These are phyloP conservation scores for Xanthoconium purpureum DNA, from an alignment of 768 basidiomycete genomes.

Conservation along the genomic window DNA sequence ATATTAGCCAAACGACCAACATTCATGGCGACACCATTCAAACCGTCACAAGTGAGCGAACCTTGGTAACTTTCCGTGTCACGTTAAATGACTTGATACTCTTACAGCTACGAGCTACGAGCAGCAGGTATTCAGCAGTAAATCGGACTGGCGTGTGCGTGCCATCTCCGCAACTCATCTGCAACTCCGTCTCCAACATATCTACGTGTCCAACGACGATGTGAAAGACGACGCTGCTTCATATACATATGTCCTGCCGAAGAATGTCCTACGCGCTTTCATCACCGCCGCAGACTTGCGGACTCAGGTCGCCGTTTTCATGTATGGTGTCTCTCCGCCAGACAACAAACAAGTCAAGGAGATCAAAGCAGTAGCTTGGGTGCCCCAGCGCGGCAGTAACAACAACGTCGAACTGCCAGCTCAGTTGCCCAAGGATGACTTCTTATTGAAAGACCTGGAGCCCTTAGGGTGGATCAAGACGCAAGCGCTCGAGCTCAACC, in stretches of 20 bases:
- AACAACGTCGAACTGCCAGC: conserved; percentile 89
- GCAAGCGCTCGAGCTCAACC: conserved; percentile 87
- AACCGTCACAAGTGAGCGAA: conserved; percentile 78
- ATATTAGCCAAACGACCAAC: conserved; percentile 84
- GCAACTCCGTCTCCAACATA: conserved; percentile 93
- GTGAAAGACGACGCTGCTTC: conserved; percentile 97
- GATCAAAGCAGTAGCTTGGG: conserved; percentile 95
- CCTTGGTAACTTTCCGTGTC: not conserved
- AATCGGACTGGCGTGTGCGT: conserved; percentile 99
- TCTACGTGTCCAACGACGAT: conserved; percentile 98
- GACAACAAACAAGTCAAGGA: conserved; percentile 99
- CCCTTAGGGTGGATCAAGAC: conserved; percentile 97
- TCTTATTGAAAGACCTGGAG: conserved; percentile 91
- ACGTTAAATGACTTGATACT: conserved; percentile 1
- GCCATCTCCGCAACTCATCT: conserved; percentile 97
- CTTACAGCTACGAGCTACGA: conserved; percentile 87
- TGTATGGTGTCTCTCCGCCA: conserved; percentile 90
- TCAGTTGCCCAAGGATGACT: conserved; percentile 91
- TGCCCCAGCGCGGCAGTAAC: conserved; percentile 96
- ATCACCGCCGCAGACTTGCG: conserved; percentile 91
- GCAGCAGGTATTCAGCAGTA: conserved; percentile 97
- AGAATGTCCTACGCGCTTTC: conserved; percentile 94
- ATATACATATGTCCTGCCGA: conserved; percentile 93
- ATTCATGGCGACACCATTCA: conserved; percentile 96
- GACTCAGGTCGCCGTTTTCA: conserved; percentile 91